Evolutionary conservation across 2,329 filamentous ascomycete species (phyloP), one percentile per base, ranked within the genome.

Genomic region (Paracorniculantispora psalliotae): DNA sequence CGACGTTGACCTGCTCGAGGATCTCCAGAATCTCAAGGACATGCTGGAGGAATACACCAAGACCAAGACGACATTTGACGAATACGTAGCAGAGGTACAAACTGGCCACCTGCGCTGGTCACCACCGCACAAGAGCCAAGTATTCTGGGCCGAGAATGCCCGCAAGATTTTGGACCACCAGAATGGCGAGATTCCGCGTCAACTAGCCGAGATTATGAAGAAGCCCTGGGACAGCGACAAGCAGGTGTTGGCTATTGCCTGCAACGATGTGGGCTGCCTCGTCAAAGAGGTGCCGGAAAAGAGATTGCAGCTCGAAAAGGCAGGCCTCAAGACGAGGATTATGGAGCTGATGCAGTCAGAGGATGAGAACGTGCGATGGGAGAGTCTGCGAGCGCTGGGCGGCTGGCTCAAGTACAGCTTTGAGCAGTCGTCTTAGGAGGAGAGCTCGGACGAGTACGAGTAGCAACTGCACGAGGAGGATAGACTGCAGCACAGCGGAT

Each of bases 341-440:
- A 96, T 97, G 92, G 90, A 92, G 76, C 79, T 97, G 68, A 97
- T 97, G 92, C 87, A 85, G 67, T 91, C 96, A 69, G 81, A 86
- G 60, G 91, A 96, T 68, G 92, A 96, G 77, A 87, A 85, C 61
- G 91, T 97, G 49, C 82, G 92, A 69, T 97, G 92, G 91, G 92
- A 97, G 79, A 94, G 90, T 73, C 76, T 97, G 76, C 85, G 89
- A 67, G 92, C 92, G 17, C 85, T 97, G 43, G 83, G 82, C 21
- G 81, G 81, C 19, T 86, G 83, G 83, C 72, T 86, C 67, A 84
- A 85, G 77, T 86, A 85, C 67, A 85, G 81, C 72, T 85, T 86
- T 65, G 82, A 85, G 65, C 67, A 71, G 63, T 65, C 57, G 63
- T 61, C 67, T 67, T 62, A 21, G 51, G 13, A 37, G 43, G 19